A percentile compares a stretch with the other conserved stretches of the same genome.
These are phyloP conservation scores for Pezicula neosporulosa DNA, from an alignment of 2,329 filamentous ascomycete species.

Conservation along the genomic window DNA sequence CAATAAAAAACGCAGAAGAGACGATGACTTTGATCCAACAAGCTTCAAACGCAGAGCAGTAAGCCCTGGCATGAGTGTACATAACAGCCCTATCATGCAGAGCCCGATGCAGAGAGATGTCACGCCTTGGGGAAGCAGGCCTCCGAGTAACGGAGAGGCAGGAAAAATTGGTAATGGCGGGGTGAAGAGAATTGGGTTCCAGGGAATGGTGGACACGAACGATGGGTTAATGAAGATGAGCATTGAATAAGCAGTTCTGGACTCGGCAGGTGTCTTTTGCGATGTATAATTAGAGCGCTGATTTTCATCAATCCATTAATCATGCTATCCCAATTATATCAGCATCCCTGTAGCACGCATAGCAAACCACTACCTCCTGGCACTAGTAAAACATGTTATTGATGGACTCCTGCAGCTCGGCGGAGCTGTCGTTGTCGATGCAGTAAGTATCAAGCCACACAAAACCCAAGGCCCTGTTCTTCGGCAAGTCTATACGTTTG, in stretches of 20 bases:
- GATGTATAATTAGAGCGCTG: not conserved
- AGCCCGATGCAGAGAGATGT: conserved; percentile 74
- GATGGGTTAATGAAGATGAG: conserved; percentile 97
- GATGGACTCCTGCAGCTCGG: no score
- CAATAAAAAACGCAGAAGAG: conserved; percentile 77
- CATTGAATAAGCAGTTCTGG: conserved; percentile 63
- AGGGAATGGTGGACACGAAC: conserved; percentile 94
- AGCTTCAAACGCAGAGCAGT: conserved; percentile 91
- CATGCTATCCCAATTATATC: not conserved
- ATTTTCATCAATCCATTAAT: not conserved
- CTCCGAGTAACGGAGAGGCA: conserved; percentile 52
- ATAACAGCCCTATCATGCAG: conserved; percentile 85
- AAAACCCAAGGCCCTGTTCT: no score
- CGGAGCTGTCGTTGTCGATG: no score
- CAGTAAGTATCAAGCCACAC: no score
- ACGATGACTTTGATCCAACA: conserved; percentile 85
- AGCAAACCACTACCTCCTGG: no score
- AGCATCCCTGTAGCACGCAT: no score
- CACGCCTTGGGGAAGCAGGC: conserved; percentile 68
- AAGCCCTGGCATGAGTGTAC: conserved; percentile 84
- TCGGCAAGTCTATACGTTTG: no score
- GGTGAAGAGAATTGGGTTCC: conserved; percentile 65
- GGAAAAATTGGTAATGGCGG: conserved; percentile 48
- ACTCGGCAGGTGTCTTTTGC: not conserved
- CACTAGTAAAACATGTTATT: no score